Conservation (phyloP, 345 rosid genomes). For the Punica granatum region DNA sequence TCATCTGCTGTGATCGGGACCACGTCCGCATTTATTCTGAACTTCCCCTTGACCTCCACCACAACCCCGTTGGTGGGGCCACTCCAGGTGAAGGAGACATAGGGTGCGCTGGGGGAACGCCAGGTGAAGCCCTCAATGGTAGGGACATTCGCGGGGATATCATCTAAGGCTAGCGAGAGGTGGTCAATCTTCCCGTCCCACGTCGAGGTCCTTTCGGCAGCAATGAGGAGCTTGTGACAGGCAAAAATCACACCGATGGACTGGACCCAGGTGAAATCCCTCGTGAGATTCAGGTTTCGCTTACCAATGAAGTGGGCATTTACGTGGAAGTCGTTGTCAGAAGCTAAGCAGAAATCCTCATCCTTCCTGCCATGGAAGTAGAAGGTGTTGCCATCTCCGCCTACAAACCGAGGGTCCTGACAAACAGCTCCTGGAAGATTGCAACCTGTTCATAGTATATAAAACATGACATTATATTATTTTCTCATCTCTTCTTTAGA, state of each 20-base stretch:
- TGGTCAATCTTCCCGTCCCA: constrained; percentile 50
- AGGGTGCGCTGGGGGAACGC: constrained; percentile 16
- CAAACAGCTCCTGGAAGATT: constrained; percentile 34
- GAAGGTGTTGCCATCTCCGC: constrained; percentile 23
- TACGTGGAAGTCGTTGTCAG: constrained; percentile 21
- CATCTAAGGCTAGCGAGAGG: constrained; percentile 37
- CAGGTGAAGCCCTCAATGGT: constrained; percentile 40
- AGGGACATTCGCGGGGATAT: constrained; percentile 26
- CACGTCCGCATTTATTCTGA: constrained; percentile 4
- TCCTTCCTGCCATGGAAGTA: constrained; percentile 25
- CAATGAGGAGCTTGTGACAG: constrained; percentile 40
- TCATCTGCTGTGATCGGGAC: constrained; percentile 15
- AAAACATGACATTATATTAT: constrained; percentile 50
- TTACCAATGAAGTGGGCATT: constrained; percentile 24
- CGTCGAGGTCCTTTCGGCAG: constrained; percentile 36
- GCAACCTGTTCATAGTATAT: constrained; percentile 57
- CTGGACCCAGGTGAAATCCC: constrained; percentile 16
- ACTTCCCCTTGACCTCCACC: constrained; percentile 2
- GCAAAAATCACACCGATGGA: constrained; percentile 49
- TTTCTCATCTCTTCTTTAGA: constrained; percentile 43
- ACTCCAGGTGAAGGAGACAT: constrained; percentile 26
- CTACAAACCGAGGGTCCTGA: constrained; percentile 20
- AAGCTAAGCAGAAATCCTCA: constrained; percentile 20
- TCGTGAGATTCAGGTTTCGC: constrained; percentile 7
- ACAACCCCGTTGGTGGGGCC: constrained; percentile 16